phyloP scores from a whole-genome alignment of 2,329 filamentous ascomycete genomes.

The Myriangium duriaei region DNA sequence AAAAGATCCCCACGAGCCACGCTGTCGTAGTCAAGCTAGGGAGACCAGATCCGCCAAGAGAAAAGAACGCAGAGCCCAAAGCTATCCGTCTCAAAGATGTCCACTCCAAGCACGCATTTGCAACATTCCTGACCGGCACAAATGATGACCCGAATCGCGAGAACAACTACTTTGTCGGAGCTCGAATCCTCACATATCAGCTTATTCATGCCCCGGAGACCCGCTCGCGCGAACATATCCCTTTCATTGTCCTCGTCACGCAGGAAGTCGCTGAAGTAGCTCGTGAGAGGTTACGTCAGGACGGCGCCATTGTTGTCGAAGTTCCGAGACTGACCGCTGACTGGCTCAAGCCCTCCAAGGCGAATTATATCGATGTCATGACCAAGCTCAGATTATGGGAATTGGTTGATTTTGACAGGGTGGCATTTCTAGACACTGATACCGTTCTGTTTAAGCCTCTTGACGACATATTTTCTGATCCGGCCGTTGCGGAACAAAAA shows the following conservation, averaged over 20 bases:
- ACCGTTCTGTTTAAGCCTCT: constrained; percentile 19
- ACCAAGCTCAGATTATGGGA: constrained; percentile 29
- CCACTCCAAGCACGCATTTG: constrained; percentile 17
- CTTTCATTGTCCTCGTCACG: constrained; percentile 22
- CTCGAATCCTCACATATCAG: constrained; percentile 21
- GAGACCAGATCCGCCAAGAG: neutral
- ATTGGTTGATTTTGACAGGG: constrained; percentile 25
- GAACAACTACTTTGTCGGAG: constrained; percentile 22
- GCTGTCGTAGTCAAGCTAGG: too few relatives aligned
- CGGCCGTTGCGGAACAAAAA: constrained; percentile 17
- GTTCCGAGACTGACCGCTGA: constrained; percentile 19
- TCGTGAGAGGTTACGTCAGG: constrained; percentile 17
- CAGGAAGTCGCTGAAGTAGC: constrained; percentile 17
- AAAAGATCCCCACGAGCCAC: too few relatives aligned
- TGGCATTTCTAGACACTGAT: constrained; percentile 26
- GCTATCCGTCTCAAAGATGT: constrained; percentile 7
- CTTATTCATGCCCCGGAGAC: constrained; percentile 22
- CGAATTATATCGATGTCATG: constrained; percentile 25
- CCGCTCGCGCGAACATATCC: constrained; percentile 15
- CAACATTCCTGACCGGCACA: constrained; percentile 19
- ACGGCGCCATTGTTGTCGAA: constrained; percentile 19
- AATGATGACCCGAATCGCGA: too few relatives aligned
- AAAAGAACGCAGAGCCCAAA: neutral
- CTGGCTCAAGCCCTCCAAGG: constrained; percentile 20
- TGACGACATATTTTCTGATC: constrained; percentile 24